A percentile compares a stretch with the other conserved stretches of the same genome.
phyloP scores from a whole-genome alignment of 768 basidiomycete species.

The Russula emetica region DNA sequence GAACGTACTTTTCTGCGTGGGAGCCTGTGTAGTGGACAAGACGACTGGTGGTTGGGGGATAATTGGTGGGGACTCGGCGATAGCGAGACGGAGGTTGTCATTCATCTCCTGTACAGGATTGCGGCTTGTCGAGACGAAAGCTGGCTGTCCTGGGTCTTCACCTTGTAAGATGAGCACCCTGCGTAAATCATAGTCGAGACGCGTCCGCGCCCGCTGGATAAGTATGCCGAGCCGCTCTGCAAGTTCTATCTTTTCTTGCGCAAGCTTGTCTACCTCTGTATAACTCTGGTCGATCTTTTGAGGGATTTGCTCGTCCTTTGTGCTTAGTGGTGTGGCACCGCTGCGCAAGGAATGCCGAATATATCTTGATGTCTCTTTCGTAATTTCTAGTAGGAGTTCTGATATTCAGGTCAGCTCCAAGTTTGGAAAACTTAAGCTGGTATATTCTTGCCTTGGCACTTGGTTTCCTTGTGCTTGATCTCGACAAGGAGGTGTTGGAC shows the following conservation, averaged over 20 bases:
- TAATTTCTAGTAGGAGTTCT: slow-evolving; percentile 45
- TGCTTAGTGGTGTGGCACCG: slow-evolving; percentile 24
- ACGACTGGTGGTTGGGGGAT: slow-evolving; percentile 17
- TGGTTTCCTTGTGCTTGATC: slow-evolving; percentile 43
- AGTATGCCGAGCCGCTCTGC: slow-evolving; percentile 44
- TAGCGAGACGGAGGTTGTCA: slow-evolving; percentile 25
- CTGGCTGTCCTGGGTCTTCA: slow-evolving; percentile 37
- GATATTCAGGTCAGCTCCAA: neutral
- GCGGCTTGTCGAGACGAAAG: slow-evolving; percentile 31
- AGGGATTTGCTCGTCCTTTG: slow-evolving; percentile 40
- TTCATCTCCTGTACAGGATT: slow-evolving; percentile 40
- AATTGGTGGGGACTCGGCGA: slow-evolving; percentile 23
- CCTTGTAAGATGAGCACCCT: slow-evolving; percentile 44
- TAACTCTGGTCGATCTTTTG: slow-evolving; percentile 35
- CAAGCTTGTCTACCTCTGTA: slow-evolving; percentile 35
- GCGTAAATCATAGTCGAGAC: slow-evolving; percentile 46
- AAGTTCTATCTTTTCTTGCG: slow-evolving; percentile 43
- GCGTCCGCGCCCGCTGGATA: slow-evolving; percentile 44
- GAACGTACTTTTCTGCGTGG: slow-evolving; percentile 23
- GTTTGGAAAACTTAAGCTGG: too few relatives aligned
- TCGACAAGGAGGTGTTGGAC: slow-evolving; percentile 47
- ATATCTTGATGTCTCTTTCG: slow-evolving; percentile 42
- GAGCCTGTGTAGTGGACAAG: slow-evolving; percentile 11
- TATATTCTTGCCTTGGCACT: slow-evolving; percentile 38
- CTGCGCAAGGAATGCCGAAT: slow-evolving; percentile 42